These are phyloP conservation scores for Prunella vulgaris DNA, from an alignment of 257 asterid species.

Conservation along the genomic window DNA sequence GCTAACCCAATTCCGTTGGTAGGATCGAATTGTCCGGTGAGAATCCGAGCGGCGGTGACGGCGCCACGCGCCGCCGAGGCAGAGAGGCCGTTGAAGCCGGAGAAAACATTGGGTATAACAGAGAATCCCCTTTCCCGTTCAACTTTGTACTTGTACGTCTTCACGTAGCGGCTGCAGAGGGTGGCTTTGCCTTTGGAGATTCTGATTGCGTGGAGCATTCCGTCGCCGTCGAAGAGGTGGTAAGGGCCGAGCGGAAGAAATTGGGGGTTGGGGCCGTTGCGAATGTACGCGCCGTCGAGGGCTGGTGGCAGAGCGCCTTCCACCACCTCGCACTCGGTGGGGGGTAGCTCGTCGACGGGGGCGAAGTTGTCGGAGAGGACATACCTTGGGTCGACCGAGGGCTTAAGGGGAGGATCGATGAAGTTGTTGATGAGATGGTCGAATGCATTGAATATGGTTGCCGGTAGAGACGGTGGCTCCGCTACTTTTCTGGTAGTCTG, in stretches of 20 bases:
- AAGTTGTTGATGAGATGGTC: slow-evolving; percentile 43
- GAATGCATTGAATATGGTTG: slow-evolving; percentile 30
- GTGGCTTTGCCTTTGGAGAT: slow-evolving; percentile 51
- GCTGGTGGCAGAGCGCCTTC: slow-evolving; percentile 56
- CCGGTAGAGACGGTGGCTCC: slow-evolving; percentile 27
- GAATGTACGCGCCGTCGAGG: slow-evolving; percentile 71
- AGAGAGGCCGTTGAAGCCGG: slow-evolving; percentile 54
- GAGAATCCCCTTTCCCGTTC: slow-evolving; percentile 47
- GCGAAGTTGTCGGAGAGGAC: slow-evolving; percentile 56
- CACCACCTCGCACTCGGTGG: slow-evolving; percentile 50
- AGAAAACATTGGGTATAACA: slow-evolving; percentile 52
- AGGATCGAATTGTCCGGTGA: slow-evolving; percentile 49
- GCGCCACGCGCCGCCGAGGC: slow-evolving; percentile 61
- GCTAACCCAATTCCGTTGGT: slow-evolving; percentile 56
- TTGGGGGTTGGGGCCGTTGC: slow-evolving; percentile 86
- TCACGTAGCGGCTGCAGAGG: slow-evolving; percentile 67
- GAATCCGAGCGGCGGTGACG: slow-evolving; percentile 40
- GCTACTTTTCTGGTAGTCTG: slow-evolving; percentile 3
- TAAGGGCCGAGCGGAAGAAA: slow-evolving; percentile 71
- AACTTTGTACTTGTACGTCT: slow-evolving; percentile 49
- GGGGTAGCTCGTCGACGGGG: slow-evolving; percentile 68
- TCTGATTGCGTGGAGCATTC: slow-evolving; percentile 70
- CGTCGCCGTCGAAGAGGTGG: slow-evolving; percentile 83
- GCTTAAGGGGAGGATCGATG: slow-evolving; percentile 53
- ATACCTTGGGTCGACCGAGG: slow-evolving; percentile 44